Evolutionary conservation across 768 basidiomycete genomes (phyloP), one percentile per base, ranked within the genome.

Genomic region (Mycena filopes): DNA sequence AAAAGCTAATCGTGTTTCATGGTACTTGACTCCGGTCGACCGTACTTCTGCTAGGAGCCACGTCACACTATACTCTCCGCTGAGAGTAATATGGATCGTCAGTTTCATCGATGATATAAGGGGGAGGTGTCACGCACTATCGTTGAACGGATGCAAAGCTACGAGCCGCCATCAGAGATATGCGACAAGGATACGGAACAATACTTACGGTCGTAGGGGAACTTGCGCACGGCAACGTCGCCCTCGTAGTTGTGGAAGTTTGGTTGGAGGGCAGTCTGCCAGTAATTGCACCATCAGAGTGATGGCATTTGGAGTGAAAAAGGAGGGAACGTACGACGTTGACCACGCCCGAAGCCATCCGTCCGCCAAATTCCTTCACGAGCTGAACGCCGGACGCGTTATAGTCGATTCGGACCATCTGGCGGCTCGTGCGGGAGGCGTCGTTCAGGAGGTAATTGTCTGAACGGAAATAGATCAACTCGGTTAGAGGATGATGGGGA

Each of bases 161-260:
- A 51, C 18, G 15, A 36, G 36, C 36, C 4, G 15, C 10, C 5
- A 51, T 43, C 12, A 42, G 20, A 2, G 33, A 40, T 18, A 54
- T n/a, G 45, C 21, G 20, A 4, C 29, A 28, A 54, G 9, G 50
- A 36, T 23, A 29, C 11, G 15, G 8, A 18, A 10, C 9, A 21
- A 38, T 18, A 62, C 71, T 60, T 33, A 72, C 71, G 71, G 33
- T 72, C 71, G 40, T 72, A 72, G 10, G 71, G 71, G 59, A 72
- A 72, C 47, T 70, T 72, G 15, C 71, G 60, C 23, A 51, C 43
- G 28, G 66, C 66, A 21, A 72, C 47, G 43, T 72, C 71, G n/a
- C 71, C 71, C 29, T 65, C 66, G 45, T 72, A 72, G 36, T 45
- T 38, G 38, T 47, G 59, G 43, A 67, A 72, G 42, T 71, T 51